These are phyloP conservation scores for Metarhizium rileyi DNA, from an alignment of 2,329 filamentous ascomycete genomes.

Conservation along the genomic window DNA sequence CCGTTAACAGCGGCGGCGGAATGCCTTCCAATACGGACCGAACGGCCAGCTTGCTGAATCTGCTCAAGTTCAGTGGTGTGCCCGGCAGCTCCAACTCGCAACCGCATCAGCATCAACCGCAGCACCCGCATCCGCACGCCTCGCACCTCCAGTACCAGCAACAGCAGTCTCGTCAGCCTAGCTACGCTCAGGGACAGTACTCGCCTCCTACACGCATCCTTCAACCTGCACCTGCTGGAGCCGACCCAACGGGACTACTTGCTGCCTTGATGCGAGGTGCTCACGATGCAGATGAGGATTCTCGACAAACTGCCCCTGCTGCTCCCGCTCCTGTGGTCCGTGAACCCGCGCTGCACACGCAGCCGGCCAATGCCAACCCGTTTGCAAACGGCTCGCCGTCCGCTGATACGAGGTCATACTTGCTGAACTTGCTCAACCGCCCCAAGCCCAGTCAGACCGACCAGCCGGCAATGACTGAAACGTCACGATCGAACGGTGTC, in stretches of 20 bases:
- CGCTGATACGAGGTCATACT: constrained; percentile 70
- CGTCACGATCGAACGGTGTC: constrained; percentile 31
- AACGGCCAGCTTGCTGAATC: constrained; percentile 46
- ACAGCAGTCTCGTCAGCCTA: constrained; percentile 11
- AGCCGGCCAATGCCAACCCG: constrained; percentile 17
- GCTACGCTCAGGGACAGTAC: constrained; percentile 13
- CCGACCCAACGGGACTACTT: constrained; percentile 47
- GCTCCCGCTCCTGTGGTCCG: not conserved
- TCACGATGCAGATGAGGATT: constrained; percentile 34
- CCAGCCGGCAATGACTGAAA: constrained; percentile 31
- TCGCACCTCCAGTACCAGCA: constrained; percentile 19
- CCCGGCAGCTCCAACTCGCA: constrained; percentile 20
- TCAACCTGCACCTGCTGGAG: constrained; percentile 45
- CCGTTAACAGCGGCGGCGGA: constrained; percentile 28
- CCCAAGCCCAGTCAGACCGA: constrained; percentile 58
- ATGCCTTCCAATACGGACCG: constrained; percentile 34
- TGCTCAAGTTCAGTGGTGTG: constrained; percentile 49
- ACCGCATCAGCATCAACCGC: constrained; percentile 12
- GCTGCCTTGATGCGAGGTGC: constrained; percentile 52
- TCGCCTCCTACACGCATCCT: constrained; percentile 34
- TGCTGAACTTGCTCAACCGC: constrained; percentile 77
- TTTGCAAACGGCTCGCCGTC: constrained; percentile 44
- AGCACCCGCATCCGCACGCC: constrained; percentile 14
- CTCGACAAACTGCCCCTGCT: constrained; percentile 13
- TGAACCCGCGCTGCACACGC: constrained; percentile 14